Evolutionary conservation across 108 stramenopile genomes (phyloP), one percentile per base, ranked within the genome.

Genomic region (Parmales sp.): DNA sequence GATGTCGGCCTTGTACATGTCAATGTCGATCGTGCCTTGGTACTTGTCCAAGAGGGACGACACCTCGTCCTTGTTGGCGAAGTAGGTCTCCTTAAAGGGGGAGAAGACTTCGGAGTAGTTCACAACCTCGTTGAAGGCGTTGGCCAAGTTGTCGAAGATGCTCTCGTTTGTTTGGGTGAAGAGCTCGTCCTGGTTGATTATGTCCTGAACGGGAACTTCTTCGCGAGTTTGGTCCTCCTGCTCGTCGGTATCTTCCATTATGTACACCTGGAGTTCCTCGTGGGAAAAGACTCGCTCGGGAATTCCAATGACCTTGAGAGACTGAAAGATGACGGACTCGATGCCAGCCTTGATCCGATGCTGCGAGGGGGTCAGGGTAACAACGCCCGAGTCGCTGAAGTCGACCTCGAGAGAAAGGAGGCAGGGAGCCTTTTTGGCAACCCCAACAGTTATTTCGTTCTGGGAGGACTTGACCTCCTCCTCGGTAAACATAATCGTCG

Each of bases 201-300:
- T 16, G 39, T 67, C 66, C 45, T 67, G 66, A 23, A 67, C 66
- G 9, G 66, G 20, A 6, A 36, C 29, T 46, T 67, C 66, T 36
- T 48, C 66, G 38, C 23, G 31, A 8, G 29, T 29, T 22, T 13
- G 4, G 5, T 39, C 66, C 19, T 66, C 43, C 9, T 31, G 69
- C 25, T 81, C 80, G 16, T 80, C 79, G 4, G 65, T 67, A 37
- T 80, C 82, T n/a, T 72, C 63, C 72, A 78, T 78, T 36, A 77
- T 76, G 63, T 82, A 82, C 0, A 77, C 72, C 2, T 50, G 64
- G 13, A 82, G 72, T 13, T 81, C 80, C 48, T 74, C 71, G 75
- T 78, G 78, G 0, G 74, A 73, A 38, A 82, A 49, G 1, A 81
- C 49, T 0, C 75, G 31, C 44, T 78, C 75, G 1, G 74, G 66